Evolutionary conservation across 371 early-diverging fungal species (phyloP).

Genomic region (Apophysomyces sp.): DNA sequence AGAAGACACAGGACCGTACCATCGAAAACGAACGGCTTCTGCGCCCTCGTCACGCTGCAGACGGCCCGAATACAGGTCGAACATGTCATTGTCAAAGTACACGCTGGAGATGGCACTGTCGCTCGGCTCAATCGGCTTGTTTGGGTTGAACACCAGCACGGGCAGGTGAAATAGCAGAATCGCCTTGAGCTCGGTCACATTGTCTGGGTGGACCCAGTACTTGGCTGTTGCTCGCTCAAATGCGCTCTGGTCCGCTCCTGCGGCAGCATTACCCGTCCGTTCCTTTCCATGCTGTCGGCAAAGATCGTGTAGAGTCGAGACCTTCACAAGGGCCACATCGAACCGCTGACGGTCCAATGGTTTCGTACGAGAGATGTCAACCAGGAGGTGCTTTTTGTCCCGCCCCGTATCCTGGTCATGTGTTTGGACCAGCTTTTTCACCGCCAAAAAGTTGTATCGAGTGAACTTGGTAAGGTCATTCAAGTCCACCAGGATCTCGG

Average conservation of each 20-base stretch:
- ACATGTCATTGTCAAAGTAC: conserved; percentile 93
- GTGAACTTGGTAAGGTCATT: conserved; percentile 92
- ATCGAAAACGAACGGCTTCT: conserved; percentile 88
- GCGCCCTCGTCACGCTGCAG: conserved; percentile 93
- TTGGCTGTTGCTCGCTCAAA: conserved; percentile 90
- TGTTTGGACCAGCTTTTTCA: conserved; percentile 92
- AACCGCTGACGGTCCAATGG: conserved; percentile 54
- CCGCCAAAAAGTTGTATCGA: conserved; percentile 93
- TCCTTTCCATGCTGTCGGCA: conserved; percentile 76
- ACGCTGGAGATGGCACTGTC: conserved; percentile 93
- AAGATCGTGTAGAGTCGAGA: conserved; percentile 86
- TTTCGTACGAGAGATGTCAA: conserved; percentile 30
- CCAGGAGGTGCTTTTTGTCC: conserved; percentile 22
- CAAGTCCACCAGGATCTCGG: conserved; percentile 79
- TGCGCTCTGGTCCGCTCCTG: conserved; percentile 64
- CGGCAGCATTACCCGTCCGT: conserved; percentile 39
- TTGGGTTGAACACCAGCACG: conserved; percentile 86
- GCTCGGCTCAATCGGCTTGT: conserved; percentile 61
- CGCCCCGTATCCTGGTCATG: conserved; percentile 67
- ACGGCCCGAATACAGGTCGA: conserved; percentile 91
- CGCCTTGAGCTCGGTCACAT: conserved; percentile 94
- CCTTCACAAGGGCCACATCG: conserved; percentile 83
- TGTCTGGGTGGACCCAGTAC: conserved; percentile 99
- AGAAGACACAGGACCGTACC: conserved; percentile 76
- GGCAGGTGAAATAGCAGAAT: conserved; percentile 94